Base-by-base conservation (phyloP, 192 early-diverging fungal species). In the Fimicolochytrium jonesii region DNA sequence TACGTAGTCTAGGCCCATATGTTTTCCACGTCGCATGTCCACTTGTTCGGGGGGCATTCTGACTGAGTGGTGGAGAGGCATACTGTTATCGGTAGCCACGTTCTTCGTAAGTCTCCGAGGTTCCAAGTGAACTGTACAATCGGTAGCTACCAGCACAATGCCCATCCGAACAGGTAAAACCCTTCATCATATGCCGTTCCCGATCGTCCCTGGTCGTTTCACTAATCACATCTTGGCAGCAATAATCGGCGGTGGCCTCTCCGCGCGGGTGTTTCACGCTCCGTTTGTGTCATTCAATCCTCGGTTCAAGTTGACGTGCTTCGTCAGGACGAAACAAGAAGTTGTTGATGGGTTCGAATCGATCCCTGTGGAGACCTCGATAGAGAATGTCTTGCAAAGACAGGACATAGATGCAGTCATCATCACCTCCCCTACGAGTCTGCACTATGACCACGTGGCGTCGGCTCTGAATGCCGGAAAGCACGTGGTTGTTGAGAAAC, bases 401-500 rank as follows among this genome's bases (percentile, higher is more conserved):
- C 25, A 57, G 4, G 72, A 76, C 15, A 75, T 91, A 44, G 78
- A 88, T 22, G 73, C 90, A 1, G 84, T 90, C n/a, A 74, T 91
- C 25, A 82, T 91, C 39, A 87, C 86, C 18, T 85, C 86, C 9
- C 88, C 89, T 25, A 86, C 87, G 61, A 75, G 74, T 34, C 73
- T 81, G 2, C 89, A 91, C 62, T 87, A 73, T 35, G 55, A 59
- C n/a, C 75, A 84, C 0, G 79, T 80, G 10, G 79, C 81, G 39
- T 48, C 76, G 52, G 71, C 79, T 2, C 63, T 91, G 53, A 47
- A 84, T 30, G 72, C 83, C 15, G 85, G 85, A 39, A 91, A 87
- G 48, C 74, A 91, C 64, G 85, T 87, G 33, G 63, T 91, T 29
- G 85, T 90, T 10, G 89, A 91, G 58, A 91, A 91, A 68, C 89